Evolutionary conservation across 768 basidiomycete species (phyloP).

Genomic region (Boletus speciosus): DNA sequence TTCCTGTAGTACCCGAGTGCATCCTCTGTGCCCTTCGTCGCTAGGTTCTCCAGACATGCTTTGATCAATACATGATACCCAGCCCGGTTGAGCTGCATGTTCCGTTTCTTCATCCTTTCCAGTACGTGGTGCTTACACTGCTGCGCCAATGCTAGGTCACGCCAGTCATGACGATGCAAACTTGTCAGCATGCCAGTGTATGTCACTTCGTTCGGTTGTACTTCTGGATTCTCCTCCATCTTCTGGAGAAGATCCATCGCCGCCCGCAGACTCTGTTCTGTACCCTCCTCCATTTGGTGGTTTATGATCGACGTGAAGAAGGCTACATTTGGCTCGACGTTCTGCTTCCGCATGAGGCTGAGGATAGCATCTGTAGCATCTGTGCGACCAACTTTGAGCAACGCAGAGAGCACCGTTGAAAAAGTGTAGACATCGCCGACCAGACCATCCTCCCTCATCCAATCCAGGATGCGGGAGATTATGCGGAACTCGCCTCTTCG

Average conservation of each 20-base stretch:
- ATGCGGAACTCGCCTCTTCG: conserved; percentile 59
- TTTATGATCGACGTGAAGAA: conserved; percentile 81
- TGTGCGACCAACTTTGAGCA: conserved; percentile 62
- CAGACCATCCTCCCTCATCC: conserved; percentile 52
- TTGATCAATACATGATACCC: conserved; percentile 78
- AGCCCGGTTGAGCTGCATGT: conserved; percentile 53
- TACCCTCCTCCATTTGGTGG: conserved; percentile 59
- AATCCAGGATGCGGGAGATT: conserved; percentile 54
- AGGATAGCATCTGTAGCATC: conserved; percentile 67
- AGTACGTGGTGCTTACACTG: conserved; percentile 50
- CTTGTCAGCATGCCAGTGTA: conserved; percentile 80
- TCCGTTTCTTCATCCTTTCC: conserved; percentile 53
- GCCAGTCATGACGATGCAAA: conserved; percentile 58
- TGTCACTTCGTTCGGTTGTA: conserved; percentile 70
- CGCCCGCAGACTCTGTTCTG: conserved; percentile 49
- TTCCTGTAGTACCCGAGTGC: conserved; percentile 59
- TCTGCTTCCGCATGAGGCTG: conserved; percentile 71
- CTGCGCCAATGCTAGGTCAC: conserved; percentile 41
- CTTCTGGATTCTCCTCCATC: conserved; percentile 62
- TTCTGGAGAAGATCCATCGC: conserved; percentile 67
- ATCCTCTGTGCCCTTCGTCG: conserved; percentile 46
- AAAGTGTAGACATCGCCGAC: conserved; percentile 81
- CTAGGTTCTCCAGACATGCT: conserved; percentile 54
- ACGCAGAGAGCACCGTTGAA: conserved; percentile 77
- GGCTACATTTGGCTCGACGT: conserved; percentile 68